Percentiles rank a stretch among this genome's conserved stretches.
These are phyloP conservation scores for Emericellopsis atlantica DNA, from an alignment of 2,329 filamentous ascomycete genomes.

Conservation along the genomic window DNA sequence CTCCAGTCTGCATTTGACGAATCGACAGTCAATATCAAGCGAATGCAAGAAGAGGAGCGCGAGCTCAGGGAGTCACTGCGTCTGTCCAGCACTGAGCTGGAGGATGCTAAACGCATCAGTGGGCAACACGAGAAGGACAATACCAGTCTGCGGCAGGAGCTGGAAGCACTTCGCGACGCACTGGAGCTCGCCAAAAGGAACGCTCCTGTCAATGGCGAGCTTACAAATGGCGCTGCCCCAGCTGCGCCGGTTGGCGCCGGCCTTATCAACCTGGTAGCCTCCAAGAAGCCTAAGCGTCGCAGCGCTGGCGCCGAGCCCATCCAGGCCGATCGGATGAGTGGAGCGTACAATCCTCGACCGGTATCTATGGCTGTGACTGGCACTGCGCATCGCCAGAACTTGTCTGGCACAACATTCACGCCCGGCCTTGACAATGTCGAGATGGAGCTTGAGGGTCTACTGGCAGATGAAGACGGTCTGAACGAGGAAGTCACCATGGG, in stretches of 20 bases:
- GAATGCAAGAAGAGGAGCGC: constrained; percentile 89
- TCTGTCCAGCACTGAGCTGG: constrained; percentile 67
- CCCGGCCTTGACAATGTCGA: constrained; percentile 84
- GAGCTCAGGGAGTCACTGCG: constrained; percentile 73
- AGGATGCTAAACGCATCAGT: constrained; percentile 63
- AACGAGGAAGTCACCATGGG: constrained; percentile 97
- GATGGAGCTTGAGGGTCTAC: constrained; percentile 82
- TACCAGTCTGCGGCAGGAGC: constrained; percentile 70
- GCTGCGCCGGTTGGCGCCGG: constrained; percentile 50
- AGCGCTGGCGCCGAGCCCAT: constrained; percentile 81
- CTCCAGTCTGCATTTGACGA: constrained; percentile 84
- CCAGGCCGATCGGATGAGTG: constrained; percentile 81
- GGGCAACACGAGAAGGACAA: constrained; percentile 76
- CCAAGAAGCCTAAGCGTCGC: constrained; percentile 91
- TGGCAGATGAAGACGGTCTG: constrained; percentile 88
- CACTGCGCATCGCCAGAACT: constrained; percentile 53
- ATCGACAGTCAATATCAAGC: constrained; percentile 78
- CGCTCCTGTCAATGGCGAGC: constrained; percentile 58
- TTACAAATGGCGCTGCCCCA: constrained; percentile 21
- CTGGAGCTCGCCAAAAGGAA: constrained; percentile 75
- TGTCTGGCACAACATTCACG: constrained; percentile 65
- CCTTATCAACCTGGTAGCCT: constrained; percentile 91
- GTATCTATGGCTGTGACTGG: constrained; percentile 85
- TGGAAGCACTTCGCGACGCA: constrained; percentile 83
- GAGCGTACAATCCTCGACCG: constrained; percentile 83